Conservation (phyloP, 129 eudicot genomes). For the Flaveria trinervia region DNA sequence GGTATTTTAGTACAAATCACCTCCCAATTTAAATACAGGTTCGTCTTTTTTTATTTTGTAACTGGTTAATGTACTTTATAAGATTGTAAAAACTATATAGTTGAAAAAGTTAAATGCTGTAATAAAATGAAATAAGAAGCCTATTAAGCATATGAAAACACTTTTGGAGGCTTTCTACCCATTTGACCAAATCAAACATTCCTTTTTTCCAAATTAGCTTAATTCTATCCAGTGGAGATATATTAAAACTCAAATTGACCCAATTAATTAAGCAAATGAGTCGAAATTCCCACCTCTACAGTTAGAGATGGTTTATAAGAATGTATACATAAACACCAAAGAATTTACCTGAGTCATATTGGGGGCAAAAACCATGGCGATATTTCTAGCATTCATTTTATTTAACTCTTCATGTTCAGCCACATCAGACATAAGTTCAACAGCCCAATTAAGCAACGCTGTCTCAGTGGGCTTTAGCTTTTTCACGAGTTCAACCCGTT, state of each 20-base stretch:
- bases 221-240: background rate
- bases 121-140: background rate
- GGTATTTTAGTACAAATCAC: too few species aligned
- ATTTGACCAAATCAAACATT: background rate
- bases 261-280: background rate
- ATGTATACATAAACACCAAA: slow-evolving; percentile 14
- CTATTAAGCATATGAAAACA: background rate
- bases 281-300: background rate
- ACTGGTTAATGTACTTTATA: background rate
- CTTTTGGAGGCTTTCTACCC: background rate
- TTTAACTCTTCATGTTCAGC: slow-evolving; percentile 77
- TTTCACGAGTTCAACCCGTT: slow-evolving; percentile 60
- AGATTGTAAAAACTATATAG: background rate
- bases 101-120: background rate
- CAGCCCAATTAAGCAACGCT: slow-evolving; percentile 86
- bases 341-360: slow-evolving; percentile 79
- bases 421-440: slow-evolving; percentile 89
- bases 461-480: slow-evolving; percentile 73
- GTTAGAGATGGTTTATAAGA: background rate
- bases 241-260: background rate
- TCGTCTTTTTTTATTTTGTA: background rate
- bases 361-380: slow-evolving; percentile 91
- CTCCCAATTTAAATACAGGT: background rate
- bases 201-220: background rate
- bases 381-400: slow-evolving; percentile 88